Conservation (phyloP, 169 alveolate genomes). For the Prorocentrum cordatum region DNA sequence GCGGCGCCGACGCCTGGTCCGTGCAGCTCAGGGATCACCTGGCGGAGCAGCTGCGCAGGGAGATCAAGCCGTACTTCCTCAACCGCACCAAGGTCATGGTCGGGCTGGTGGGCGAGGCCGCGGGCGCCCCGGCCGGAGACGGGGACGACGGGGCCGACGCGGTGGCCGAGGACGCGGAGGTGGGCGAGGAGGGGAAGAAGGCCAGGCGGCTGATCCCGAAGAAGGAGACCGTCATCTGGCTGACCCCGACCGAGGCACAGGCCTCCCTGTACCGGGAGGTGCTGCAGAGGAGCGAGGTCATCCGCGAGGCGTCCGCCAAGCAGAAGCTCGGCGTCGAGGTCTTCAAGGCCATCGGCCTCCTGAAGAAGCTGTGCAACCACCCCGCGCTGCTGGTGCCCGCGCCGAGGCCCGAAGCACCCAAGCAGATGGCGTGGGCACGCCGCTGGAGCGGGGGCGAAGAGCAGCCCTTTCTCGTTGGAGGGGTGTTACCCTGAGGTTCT, state of each 20-base stretch:
- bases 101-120: no score
- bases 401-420: no score
- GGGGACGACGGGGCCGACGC: no score
- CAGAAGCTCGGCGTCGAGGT: conserved; percentile 70
- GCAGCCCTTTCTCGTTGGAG: no score
- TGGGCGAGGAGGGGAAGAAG: background rate
- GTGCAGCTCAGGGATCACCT: conserved; percentile 59
- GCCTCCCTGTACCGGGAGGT: conserved; percentile 42
- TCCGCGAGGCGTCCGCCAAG: conserved; percentile 55
- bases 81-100: conserved; percentile 37
- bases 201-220: conserved; percentile 40
- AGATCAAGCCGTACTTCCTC: conserved; percentile 34
- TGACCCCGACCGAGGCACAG: conserved; percentile 55
- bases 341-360: conserved; percentile 50
- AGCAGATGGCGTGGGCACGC: no score
- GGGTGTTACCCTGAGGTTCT: no score
- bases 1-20: conserved; percentile 10
- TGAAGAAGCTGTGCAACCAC: conserved; percentile 57
- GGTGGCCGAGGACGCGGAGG: background rate
- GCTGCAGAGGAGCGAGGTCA: conserved; percentile 51
- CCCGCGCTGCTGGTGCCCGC: conserved; percentile 30
- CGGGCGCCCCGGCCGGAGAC: no score
- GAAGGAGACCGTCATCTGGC: conserved; percentile 57
- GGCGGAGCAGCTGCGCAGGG: conserved; percentile 60
- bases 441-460: no score